Evolutionary conservation across 176 grass and related monocot genomes (phyloP).

Genomic region (Paspalum notatum): DNA sequence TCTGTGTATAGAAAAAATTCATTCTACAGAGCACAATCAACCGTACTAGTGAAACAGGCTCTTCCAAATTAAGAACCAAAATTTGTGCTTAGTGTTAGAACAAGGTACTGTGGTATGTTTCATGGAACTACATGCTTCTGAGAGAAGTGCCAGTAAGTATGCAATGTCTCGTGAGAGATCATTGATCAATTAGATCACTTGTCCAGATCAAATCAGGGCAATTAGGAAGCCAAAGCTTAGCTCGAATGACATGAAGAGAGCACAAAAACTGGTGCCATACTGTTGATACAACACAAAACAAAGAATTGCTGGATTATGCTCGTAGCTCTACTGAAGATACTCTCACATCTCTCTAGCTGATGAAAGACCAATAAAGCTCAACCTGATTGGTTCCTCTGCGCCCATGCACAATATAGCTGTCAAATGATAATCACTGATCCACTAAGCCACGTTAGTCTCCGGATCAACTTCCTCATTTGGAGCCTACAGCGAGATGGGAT

Average conservation of each 20-base stretch:
- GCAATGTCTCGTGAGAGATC: background rate
- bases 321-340: background rate
- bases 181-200: background rate
- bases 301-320: background rate
- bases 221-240: background rate
- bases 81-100: background rate
- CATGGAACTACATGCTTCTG: background rate
- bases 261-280: background rate
- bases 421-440: background rate
- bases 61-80: slow-evolving; percentile 17
- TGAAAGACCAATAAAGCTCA: slow-evolving; percentile 6
- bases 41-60: background rate
- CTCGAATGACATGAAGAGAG: background rate
- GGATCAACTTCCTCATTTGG: background rate
- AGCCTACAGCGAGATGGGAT: background rate
- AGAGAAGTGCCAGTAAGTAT: background rate
- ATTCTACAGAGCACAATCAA: background rate
- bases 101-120: background rate
- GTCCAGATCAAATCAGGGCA: background rate
- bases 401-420: slow-evolving; percentile 14
- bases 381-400: background rate
- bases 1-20: too few relatives aligned
- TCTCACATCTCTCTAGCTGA: background rate
- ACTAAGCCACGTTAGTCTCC: background rate
- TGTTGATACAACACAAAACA: background rate